A percentile compares a stretch with the other conserved stretches of the same genome.
Evolutionary conservation across 345 rosid species (phyloP).

Genomic region (rapeseed (Brassica napus)): Da-Ae NC_063451.1:28531001-28531500

Average conservation of each 20-base stretch:
- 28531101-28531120: constrained; percentile 77
- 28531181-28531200: constrained; percentile 75
- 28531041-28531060: constrained; percentile 94
- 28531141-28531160: constrained; percentile 49
- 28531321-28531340: constrained; percentile 78
- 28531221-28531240: constrained; percentile 76
- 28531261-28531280: constrained; percentile 71
- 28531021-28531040: constrained; percentile 92
- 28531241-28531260: constrained; percentile 87
- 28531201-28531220: constrained; percentile 49
- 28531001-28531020: constrained; percentile 93
- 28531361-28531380: constrained; percentile 62
- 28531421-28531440: constrained; percentile 96
- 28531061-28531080: constrained; percentile 98
- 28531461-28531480: constrained; percentile 75
- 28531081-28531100: constrained; percentile 84
- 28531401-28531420: constrained; percentile 82
- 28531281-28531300: constrained; percentile 88
- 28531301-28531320: constrained; percentile 98
- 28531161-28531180: constrained; percentile 73
- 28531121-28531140: constrained; percentile 56
- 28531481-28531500: constrained; percentile 61
- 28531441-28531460: constrained; percentile 89
- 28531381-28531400: constrained; percentile 75
- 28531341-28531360: constrained; percentile 86